A percentile compares a stretch with the other conserved stretches of the same genome.
These are phyloP conservation scores for Pezicula carpinea DNA, from an alignment of 2,329 filamentous ascomycete species.

Conservation along the genomic window DNA sequence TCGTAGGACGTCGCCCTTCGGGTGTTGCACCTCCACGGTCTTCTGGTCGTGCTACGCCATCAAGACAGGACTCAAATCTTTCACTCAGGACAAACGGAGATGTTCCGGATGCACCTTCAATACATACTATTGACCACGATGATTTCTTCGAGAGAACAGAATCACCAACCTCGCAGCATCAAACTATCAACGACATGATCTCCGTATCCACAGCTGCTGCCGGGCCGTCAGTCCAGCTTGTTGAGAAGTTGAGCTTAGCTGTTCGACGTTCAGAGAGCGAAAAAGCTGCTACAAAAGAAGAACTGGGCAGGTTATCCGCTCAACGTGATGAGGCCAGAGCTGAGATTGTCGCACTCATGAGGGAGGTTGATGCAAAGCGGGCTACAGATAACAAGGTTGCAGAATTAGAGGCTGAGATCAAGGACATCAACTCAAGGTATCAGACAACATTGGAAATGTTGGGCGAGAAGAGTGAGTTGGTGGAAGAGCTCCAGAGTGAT, in stretches of 20 bases:
- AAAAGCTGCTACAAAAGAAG: conserved; percentile 83
- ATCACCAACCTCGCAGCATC: conserved; percentile 56
- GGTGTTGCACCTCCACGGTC: conserved; percentile 17
- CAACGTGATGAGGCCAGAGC: conserved; percentile 89
- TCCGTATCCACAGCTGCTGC: conserved; percentile 86
- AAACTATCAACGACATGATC: conserved; percentile 76
- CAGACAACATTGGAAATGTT: conserved; percentile 90
- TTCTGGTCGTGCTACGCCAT: conserved; percentile 25
- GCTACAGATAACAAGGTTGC: conserved; percentile 54
- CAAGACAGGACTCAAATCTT: conserved; percentile 27
- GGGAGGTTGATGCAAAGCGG: conserved; percentile 71
- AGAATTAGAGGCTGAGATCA: conserved; percentile 63
- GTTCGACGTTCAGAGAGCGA: conserved; percentile 89
- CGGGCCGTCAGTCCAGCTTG: conserved; percentile 88
- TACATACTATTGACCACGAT: conserved; percentile 33
- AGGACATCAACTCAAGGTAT: conserved; percentile 70
- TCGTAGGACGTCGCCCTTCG: conserved; percentile 21
- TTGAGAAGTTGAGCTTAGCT: conserved; percentile 92
- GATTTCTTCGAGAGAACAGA: conserved; percentile 48
- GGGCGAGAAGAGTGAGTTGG: conserved; percentile 93
- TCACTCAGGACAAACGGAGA: conserved; percentile 19
- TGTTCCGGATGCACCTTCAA: conserved; percentile 17
- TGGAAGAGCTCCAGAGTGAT: conserved; percentile 85
- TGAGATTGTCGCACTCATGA: conserved; percentile 88
- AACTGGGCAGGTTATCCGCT: conserved; percentile 71